Conservation (phyloP, 108 stramenopile species). For the Epipyxis sp. region DNA sequence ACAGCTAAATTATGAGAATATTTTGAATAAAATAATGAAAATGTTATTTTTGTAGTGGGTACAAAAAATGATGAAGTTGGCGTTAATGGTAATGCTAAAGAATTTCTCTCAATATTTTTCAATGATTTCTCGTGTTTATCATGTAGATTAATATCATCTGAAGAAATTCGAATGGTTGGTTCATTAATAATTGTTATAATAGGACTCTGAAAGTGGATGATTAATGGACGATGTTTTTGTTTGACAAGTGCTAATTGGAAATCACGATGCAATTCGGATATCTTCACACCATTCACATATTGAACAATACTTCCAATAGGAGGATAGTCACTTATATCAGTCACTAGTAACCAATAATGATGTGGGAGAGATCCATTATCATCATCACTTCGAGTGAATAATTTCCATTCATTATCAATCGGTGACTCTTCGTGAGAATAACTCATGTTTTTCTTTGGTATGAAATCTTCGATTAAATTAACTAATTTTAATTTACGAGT, state of each 20-base stretch:
- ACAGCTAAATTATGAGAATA: neutral
- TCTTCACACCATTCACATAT: neutral
- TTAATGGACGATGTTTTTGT: neutral
- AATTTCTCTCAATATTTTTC: too few relatives aligned
- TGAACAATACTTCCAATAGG: neutral
- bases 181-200: too few relatives aligned
- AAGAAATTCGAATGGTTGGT: too few relatives aligned
- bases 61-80: neutral
- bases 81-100: neutral
- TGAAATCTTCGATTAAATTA: neutral
- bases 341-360: neutral
- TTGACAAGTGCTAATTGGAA: neutral
- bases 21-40: neutral
- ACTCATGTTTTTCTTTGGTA: neutral
- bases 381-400: neutral
- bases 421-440: neutral
- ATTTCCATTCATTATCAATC: neutral
- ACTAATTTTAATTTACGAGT: neutral
- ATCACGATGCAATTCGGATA: neutral
- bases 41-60: neutral
- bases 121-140: too few relatives aligned
- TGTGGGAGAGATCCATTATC: neutral
- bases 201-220: too few relatives aligned
- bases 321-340: neutral
- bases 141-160: too few relatives aligned